Conservation (phyloP, 768 basidiomycete genomes). For the Phaffia tasmanica region DNA sequence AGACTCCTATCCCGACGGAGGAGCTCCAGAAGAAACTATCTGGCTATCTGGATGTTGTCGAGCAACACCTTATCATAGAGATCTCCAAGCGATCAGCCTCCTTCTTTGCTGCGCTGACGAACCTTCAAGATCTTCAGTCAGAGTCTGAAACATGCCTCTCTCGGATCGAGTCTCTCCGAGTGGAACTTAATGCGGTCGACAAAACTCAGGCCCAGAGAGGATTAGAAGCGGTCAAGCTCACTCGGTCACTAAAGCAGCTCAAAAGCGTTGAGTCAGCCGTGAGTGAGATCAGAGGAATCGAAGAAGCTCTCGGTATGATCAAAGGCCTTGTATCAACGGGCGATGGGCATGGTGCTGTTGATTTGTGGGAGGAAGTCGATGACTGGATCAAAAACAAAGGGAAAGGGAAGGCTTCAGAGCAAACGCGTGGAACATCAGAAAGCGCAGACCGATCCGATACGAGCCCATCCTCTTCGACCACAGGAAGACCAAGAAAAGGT, state of each 20-base stretch:
- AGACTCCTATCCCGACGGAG: constrained; percentile 37
- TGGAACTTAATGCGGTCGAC: constrained; percentile 63
- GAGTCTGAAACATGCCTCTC: constrained; percentile 73
- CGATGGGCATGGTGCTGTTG: constrained; percentile 77
- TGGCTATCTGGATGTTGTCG: constrained; percentile 82
- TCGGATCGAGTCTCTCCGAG: constrained; percentile 61
- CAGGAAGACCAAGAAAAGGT: not conserved
- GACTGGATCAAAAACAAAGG: constrained; percentile 32
- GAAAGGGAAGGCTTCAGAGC: constrained; percentile 8
- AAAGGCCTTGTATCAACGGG: constrained; percentile 65
- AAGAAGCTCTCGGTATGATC: constrained; percentile 65
- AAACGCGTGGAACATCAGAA: not conserved
- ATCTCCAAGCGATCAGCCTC: constrained; percentile 80
- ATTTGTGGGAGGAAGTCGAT: constrained; percentile 37
- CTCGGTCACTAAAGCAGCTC: constrained; percentile 46
- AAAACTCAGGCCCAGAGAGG: constrained; percentile 66
- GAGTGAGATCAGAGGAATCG: constrained; percentile 54
- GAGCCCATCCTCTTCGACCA: too few relatives aligned
- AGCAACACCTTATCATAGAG: constrained; percentile 86
- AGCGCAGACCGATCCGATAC: not conserved
- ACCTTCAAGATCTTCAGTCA: constrained; percentile 80
- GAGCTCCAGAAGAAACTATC: constrained; percentile 81
- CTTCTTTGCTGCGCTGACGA: constrained; percentile 91
- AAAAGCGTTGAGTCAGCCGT: constrained; percentile 52
- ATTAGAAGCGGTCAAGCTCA: constrained; percentile 54